Base-by-base conservation (phyloP, 495 filamentous ascomycete genomes). In the Aspergillus kassunensis region DNA sequence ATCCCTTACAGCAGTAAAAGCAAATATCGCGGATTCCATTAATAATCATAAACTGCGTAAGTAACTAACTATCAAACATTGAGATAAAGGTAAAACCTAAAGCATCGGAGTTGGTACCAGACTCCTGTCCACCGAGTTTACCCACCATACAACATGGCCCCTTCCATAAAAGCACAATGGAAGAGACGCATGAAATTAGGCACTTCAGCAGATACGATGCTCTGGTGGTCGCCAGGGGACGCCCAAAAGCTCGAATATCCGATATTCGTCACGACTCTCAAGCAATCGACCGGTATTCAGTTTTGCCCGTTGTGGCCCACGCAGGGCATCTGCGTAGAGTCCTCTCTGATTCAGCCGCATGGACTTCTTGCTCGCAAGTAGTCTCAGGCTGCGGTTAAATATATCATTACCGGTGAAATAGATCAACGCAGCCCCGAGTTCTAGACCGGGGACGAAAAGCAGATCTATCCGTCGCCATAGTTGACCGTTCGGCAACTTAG, bases 371-470 rank as follows among this genome's bases (percentile, higher is more conserved):
- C 83, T 84, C 20, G 91, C 89, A 41, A 97, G 71, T 10, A 97
- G 67, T 56, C 93, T 69, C 68, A 97, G 80, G 49, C 88, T 93
- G 24, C 92, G 77, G 60, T 98, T 98, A 72, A 98, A 98, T 43
- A 97, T 90, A 61, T 96, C 91, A 59, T 96, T 95, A 1, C 93
- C 93, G 0, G 93, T 97, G 58, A 97, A 98, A 61, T 98, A 98
- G 44, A 98, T 80, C 60, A 97, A 63, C 1, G 93, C 91, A 1
- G 93, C 93, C 3, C 93, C 93, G 34, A 91, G 73, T 68, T 96
- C 84, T 0, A 78, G 74, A 54, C 84, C 81, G 0, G 91, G 90
- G 11, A 96, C 93, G 13, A 96, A 78, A 0, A 98, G 74, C 24
- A 97, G 80, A 63, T 98, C 93, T 52, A 96, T 87, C 2, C 91